These are phyloP conservation scores for Coemansia sp. DNA, from an alignment of 192 early-diverging fungal genomes.

Conservation along the genomic window DNA sequence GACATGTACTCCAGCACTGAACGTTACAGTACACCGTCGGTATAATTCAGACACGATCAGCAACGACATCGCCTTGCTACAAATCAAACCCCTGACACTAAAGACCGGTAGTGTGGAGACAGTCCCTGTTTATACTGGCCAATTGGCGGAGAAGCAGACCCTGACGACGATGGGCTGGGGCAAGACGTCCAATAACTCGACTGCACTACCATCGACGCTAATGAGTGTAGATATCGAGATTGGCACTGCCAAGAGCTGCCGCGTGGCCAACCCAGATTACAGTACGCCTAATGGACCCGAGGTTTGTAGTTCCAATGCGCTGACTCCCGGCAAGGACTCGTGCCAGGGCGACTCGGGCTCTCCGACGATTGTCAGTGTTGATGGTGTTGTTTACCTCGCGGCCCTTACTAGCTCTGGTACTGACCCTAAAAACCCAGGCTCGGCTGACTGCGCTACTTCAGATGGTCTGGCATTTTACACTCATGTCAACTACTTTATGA, in stretches of 20 bases:
- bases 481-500: constrained; percentile 35
- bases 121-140: constrained; percentile 20
- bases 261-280: constrained; percentile 17
- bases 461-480: constrained; percentile 50
- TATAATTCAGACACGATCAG: constrained; percentile 24
- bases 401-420: constrained; percentile 42
- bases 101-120: neutral
- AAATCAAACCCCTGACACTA: constrained; percentile 13
- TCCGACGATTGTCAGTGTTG: constrained; percentile 19
- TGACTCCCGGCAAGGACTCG: constrained; percentile 49
- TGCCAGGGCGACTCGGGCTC: constrained; percentile 54
- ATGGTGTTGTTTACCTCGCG: constrained; percentile 17
- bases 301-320: constrained; percentile 40
- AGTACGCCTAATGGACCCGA: constrained; percentile 28
- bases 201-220: constrained; percentile 17
- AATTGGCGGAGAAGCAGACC: constrained; percentile 20
- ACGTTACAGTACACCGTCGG: constrained; percentile 25
- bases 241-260: constrained; percentile 23
- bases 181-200: constrained; percentile 24
- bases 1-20: constrained; percentile 18
- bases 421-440: constrained; percentile 24
- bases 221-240: constrained; percentile 31
- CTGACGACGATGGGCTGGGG: constrained; percentile 53
- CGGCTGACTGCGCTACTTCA: constrained; percentile 27
- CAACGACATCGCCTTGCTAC: constrained; percentile 49